Evolutionary conservation across 306 rosid species (phyloP).

Genomic region (Corylus americana): DNA sequence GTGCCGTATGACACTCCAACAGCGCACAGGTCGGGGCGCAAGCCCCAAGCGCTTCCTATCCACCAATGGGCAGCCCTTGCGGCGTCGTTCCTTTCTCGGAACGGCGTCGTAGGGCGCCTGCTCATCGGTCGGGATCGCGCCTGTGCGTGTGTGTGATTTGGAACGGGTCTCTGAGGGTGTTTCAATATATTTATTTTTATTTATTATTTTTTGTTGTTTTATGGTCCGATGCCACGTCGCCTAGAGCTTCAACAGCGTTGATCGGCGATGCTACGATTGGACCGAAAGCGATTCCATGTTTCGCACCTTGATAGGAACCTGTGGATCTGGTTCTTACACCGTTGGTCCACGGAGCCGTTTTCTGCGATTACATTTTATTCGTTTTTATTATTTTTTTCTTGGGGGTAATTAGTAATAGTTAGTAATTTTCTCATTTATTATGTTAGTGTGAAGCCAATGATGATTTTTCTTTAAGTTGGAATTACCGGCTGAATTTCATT

Average conservation of each 20-base stretch:
- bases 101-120: conserved; percentile 10
- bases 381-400: accelerated
- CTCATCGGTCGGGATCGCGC: conserved; percentile 33
- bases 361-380: conserved; percentile 60
- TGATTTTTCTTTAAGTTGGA: conserved; percentile 54
- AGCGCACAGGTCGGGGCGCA: conserved; percentile 32
- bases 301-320: conserved; percentile 82
- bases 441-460: conserved; percentile 49
- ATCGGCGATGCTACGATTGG: conserved; percentile 81
- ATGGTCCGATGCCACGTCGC: conserved; percentile 75
- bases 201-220: accelerated
- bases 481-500: conserved; percentile 68
- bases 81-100: conserved; percentile 24
- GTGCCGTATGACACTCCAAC: conserved; percentile 93
- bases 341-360: conserved; percentile 68
- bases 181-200: accelerated
- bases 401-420: neutral
- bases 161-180: conserved; percentile 79
- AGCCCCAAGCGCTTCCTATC: conserved; percentile 30
- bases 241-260: conserved; percentile 54
- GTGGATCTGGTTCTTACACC: conserved; percentile 28
- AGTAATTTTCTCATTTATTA: neutral
- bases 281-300: conserved; percentile 47
- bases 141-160: conserved; percentile 73
- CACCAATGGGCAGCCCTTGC: conserved; percentile 2